phyloP scores from a whole-genome alignment of 441 rosid species.

The Biscutella laevigata region DNA sequence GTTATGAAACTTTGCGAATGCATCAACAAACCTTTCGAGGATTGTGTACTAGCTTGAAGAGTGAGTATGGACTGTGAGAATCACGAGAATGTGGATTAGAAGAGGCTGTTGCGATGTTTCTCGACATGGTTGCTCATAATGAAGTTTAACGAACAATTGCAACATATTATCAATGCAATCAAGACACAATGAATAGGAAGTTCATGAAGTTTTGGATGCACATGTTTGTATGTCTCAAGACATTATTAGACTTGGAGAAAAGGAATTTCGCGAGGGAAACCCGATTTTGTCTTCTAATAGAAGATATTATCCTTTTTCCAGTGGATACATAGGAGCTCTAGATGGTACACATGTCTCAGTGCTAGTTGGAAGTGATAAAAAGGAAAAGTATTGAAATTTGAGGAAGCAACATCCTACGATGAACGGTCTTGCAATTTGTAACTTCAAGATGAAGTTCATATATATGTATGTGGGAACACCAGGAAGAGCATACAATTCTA shows the following conservation, averaged over 20 bases:
- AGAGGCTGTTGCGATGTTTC: not conserved
- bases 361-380: not conserved
- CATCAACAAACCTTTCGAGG: not conserved
- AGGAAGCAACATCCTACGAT: not conserved
- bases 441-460: not conserved
- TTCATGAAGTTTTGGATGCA: not conserved
- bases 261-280: not conserved
- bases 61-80: not conserved
- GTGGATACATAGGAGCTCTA: not conserved
- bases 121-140: not conserved
- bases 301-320: not conserved
- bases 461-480: not conserved
- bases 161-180: constrained; percentile 1
- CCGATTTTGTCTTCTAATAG: not conserved
- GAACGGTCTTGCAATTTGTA: not conserved
- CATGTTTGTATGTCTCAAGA: constrained; percentile 2
- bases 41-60: not conserved
- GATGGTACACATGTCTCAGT: not conserved
- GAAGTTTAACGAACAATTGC: not conserved
- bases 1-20: not conserved
- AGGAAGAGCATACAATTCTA: not conserved
- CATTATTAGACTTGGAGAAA: not conserved
- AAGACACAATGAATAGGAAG: not conserved
- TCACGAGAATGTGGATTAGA: not conserved
- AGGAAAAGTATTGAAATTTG: not conserved